Base-by-base conservation (phyloP, 371 early-diverging fungal species). In the Homolaphlyctis polyrhiza region DNA sequence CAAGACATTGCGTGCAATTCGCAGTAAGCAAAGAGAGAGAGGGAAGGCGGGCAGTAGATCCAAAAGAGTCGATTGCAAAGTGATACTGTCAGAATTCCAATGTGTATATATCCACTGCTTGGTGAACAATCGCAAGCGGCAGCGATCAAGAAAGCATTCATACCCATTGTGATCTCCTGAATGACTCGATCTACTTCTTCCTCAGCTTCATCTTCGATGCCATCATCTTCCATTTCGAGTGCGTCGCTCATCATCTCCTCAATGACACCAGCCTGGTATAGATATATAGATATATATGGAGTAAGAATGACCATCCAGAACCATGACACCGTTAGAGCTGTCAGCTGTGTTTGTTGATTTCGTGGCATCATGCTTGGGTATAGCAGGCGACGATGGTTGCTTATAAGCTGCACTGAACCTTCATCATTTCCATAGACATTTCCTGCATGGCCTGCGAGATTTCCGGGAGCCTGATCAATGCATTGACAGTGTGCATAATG, bases 201-300 rank as follows among this genome's bases (percentile, higher is more conserved):
- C 51, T 96, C 94, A 0, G 95, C 95, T 64, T 93, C 97, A 58
- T 93, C 95, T 64, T 97, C 97, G 36, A 95, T 63, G 27, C 89
- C 95, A 1, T 90, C 93, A 45, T 92, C 93, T 61, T 96, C 74
- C 64, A 81, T 78, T 36, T 94, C 95, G 67, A 97, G 83, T 34
- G 93, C 87, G 70, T 96, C 96, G 49, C 87, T 83, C 48, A 95
- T 86, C 95, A 96, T 96, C 71, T 97, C 97, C 63, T 91, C 92
- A 67, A 97, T 93, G 52, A 97, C 81, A 8, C 96, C 96, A 16
- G 95, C 93, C 91, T 90, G 71, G n/a, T 13, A 35, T 33, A 61
- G 25, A 23, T 3, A 32, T 13, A 50, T 30, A 1, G n/a, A n/a
- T n/a, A n/a, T n/a, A n/a, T n/a, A n/a, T n/a, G n/a, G n/a, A n/a